These are phyloP conservation scores for Podospora pseudopauciseta DNA, from an alignment of 495 filamentous ascomycete species.

Conservation along the genomic window DNA sequence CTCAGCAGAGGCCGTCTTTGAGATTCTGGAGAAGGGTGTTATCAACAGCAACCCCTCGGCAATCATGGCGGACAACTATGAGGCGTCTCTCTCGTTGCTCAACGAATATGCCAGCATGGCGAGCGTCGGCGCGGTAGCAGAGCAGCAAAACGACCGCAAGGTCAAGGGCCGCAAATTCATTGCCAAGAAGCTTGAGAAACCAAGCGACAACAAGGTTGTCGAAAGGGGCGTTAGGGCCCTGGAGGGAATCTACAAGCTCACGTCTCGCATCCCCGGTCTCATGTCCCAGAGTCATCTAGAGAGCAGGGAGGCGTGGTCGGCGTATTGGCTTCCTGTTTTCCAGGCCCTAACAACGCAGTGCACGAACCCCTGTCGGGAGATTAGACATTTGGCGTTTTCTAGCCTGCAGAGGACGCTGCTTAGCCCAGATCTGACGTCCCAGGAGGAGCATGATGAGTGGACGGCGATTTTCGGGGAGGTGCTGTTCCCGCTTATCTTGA, in stretches of 20 bases:
- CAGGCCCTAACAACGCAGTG: conserved; percentile 82
- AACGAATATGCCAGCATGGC: conserved; percentile 88
- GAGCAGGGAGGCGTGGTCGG: conserved; percentile 85
- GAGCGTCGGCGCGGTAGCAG: conserved; percentile 71
- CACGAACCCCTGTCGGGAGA: conserved; percentile 91
- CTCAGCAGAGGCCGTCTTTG: conserved; percentile 73
- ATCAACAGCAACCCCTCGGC: conserved; percentile 58
- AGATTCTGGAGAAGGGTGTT: conserved; percentile 72
- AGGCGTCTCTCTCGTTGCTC: conserved; percentile 73
- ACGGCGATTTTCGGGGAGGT: conserved; percentile 91
- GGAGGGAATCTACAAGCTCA: conserved; percentile 73
- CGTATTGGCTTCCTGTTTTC: conserved; percentile 97
- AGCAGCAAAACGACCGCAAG: conserved; percentile 75
- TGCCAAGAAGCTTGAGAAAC: conserved; percentile 49
- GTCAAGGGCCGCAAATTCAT: conserved; percentile 38
- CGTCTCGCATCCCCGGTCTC: conserved; percentile 71
- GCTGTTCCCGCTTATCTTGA: conserved; percentile 86
- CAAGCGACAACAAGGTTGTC: conserved; percentile 70
- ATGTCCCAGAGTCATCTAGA: conserved; percentile 94
- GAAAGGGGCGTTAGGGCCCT: conserved; percentile 76
- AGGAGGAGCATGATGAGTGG: conserved; percentile 79
- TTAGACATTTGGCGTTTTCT: conserved; percentile 83
- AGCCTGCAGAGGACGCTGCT: conserved; percentile 82
- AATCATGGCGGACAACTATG: conserved; percentile 93
- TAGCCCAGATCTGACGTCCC: conserved; percentile 68